Base-by-base conservation (phyloP, 2,329 filamentous ascomycete species). In the Sporothrix globosa region DNA sequence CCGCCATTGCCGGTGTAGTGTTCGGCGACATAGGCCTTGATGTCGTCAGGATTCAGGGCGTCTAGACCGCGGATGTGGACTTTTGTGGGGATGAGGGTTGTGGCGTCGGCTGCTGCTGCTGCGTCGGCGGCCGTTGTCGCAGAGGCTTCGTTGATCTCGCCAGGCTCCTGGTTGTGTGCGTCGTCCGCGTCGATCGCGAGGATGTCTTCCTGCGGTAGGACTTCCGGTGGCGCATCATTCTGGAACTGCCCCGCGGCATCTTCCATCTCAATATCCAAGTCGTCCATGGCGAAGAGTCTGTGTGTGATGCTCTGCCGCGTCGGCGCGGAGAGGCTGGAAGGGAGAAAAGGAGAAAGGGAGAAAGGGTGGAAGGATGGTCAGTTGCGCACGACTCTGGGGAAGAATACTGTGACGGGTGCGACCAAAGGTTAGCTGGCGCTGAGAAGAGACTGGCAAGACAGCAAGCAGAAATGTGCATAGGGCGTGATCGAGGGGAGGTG, bases 51-150 rank as follows among this genome's bases (percentile, higher is more conserved):
- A 44, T 91, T 92, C 77, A 98, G 83, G 56, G 90, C 88, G 77
- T 97, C 91, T 3, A 98, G 85, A 24, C 95, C 95, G 72, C 89
- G 88, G 68, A 99, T 83, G 79, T 97, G 90, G n/a, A 97, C 81
- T 78, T 96, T 96, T 76, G 88, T 83, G 21, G 84, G 83, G 11
- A 81, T 77, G 3, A 80, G 69, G 10, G 56, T 48, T 19, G 56
- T 69, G 14, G 56, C 58, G 21, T 21, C 68, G 9, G 14, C 30
- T 1, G 44, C 44, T 1, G 44, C 17, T 14, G 54, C 50, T 75
- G 70, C 44, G 74, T 75, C 58, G 39, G 58, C 39, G 58, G 58
- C 58, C 3, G 58, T 39, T 13, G 21, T 46, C 11, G 58, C 58
- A 39, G 58, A 63, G 39, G 39, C 14, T 73, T 74, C 41, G 80